Conservation (phyloP, 257 asterid species). For the Striga asiatica region DNA sequence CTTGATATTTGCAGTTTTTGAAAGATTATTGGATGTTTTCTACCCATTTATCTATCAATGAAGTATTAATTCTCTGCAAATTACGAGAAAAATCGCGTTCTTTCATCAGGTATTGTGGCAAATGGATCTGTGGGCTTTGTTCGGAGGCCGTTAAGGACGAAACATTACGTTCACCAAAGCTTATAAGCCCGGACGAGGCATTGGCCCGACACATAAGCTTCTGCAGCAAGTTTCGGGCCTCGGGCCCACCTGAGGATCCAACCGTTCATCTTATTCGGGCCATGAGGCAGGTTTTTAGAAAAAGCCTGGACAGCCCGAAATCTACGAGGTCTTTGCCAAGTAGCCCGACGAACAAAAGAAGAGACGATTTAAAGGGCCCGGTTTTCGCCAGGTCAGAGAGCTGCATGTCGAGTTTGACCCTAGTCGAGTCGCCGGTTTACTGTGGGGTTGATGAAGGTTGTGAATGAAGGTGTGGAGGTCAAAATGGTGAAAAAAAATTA, state of each 20-base stretch:
- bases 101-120: slow-evolving; percentile 53
- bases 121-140: slow-evolving; percentile 95
- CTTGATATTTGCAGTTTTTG: no score
- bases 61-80: no score
- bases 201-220: slow-evolving; percentile 52
- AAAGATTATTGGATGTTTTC: no score
- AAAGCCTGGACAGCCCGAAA: slow-evolving; percentile 50
- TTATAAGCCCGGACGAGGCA: slow-evolving; percentile 64
- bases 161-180: slow-evolving; percentile 39
- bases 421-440: slow-evolving; percentile 29
- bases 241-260: slow-evolving; percentile 44
- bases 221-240: slow-evolving; percentile 48
- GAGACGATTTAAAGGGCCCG: slow-evolving; percentile 11
- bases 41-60: no score
- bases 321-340: slow-evolving; percentile 49
- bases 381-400: slow-evolving; percentile 53
- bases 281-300: slow-evolving; percentile 42
- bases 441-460: slow-evolving; percentile 27
- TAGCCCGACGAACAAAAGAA: slow-evolving; percentile 40
- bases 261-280: slow-evolving; percentile 44
- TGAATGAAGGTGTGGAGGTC: slow-evolving; percentile 11
- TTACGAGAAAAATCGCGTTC: no score
- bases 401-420: slow-evolving; percentile 48
- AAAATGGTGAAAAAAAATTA: slow-evolving; percentile 13
- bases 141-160: slow-evolving; percentile 87